These are phyloP conservation scores for Fusarium falciforme DNA, from an alignment of 2,329 filamentous ascomycete species.

Conservation along the genomic window DNA sequence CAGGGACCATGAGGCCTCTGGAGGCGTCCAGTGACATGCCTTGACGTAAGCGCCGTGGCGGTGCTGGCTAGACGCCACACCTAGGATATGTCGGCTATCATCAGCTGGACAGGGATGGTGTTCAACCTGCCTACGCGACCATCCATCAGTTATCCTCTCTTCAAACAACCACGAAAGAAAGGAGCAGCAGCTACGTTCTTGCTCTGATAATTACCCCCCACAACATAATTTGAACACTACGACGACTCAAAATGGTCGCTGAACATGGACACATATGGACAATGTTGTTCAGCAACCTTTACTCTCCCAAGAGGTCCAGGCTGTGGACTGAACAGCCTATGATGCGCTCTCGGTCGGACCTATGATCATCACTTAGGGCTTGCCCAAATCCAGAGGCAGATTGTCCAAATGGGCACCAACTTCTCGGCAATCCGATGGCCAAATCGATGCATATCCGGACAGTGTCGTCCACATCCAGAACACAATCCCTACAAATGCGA, in stretches of 20 bases:
- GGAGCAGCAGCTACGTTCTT: background rate
- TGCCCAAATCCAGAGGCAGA: background rate
- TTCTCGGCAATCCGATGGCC: background rate
- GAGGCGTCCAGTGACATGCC: slow-evolving; percentile 14
- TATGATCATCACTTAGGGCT: background rate
- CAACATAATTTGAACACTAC: background rate
- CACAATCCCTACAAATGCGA: background rate
- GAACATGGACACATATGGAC: background rate
- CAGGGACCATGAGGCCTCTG: slow-evolving; percentile 36
- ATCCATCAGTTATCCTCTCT: background rate
- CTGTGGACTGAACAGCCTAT: background rate
- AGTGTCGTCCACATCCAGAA: background rate
- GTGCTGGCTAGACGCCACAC: slow-evolving; percentile 23
- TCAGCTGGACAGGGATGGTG: background rate
- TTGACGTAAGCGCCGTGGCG: slow-evolving; percentile 42
- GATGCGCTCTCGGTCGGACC: background rate
- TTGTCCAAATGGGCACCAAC: background rate
- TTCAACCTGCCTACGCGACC: background rate
- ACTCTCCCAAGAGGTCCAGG: background rate
- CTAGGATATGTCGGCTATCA: background rate
- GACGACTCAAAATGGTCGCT: background rate
- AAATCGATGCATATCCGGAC: background rate
- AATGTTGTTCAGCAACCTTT: background rate
- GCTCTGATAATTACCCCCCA: background rate
- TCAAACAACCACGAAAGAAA: background rate